Evolutionary conservation across 139 green algal genomes (phyloP).

Genomic region (Closterium sp.): DNA sequence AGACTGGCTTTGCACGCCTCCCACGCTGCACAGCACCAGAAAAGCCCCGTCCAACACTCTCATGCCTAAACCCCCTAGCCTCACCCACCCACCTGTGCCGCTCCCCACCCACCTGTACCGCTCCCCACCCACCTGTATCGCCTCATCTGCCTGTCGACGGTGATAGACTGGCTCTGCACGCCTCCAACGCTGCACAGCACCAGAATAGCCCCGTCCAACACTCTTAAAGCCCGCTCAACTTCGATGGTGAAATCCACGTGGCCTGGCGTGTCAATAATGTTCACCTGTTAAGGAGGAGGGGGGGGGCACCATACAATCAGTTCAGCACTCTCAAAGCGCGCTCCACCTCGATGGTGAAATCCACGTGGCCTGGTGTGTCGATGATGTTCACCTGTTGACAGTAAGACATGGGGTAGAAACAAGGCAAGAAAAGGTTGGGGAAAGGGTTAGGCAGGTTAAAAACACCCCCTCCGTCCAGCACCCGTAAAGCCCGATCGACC

Average conservation of each 20-base stretch:
- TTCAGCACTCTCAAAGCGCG: too few species aligned
- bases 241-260: conserved; percentile 99
- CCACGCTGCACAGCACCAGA: conserved; percentile 93
- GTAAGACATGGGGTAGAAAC: too few species aligned
- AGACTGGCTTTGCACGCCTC: conserved; percentile 86
- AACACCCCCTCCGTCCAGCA: too few species aligned
- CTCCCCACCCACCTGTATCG: conserved; percentile 62
- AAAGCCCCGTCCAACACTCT: conserved; percentile 96
- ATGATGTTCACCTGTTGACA: conserved; percentile 98
- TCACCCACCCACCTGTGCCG: too few species aligned
- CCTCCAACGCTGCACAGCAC: conserved; percentile 93
- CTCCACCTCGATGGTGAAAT: conserved; percentile 99
- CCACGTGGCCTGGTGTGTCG: conserved; percentile 79
- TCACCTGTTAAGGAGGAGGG: conserved; percentile 69
- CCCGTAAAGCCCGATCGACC: too few species aligned
- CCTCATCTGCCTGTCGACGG: conserved; percentile 91
- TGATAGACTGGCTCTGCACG: conserved; percentile 88
- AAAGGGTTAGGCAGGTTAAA: too few species aligned
- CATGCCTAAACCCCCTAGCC: too few species aligned
- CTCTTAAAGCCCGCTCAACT: conserved; percentile 91
- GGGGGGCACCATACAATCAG: conserved; percentile 37
- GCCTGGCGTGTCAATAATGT: conserved; percentile 86
- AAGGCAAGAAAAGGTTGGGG: too few species aligned
- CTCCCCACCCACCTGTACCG: too few species aligned
- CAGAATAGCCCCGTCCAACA: conserved; percentile 96